Conservation (phyloP, 306 rosid species). For the Datisca glomerata region DNA sequence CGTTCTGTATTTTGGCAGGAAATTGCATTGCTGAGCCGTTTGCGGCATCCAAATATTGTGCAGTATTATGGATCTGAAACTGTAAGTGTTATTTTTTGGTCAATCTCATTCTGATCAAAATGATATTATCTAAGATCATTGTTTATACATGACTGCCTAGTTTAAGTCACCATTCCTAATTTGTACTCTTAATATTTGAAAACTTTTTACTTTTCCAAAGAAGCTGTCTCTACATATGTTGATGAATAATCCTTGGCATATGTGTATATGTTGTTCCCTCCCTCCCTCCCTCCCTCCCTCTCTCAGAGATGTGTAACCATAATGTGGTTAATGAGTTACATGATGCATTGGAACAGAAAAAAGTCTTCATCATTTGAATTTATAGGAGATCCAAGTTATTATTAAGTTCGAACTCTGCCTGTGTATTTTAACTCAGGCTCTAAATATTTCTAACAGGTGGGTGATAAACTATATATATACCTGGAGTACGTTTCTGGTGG, state of each 20-base stretch:
- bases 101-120: neutral
- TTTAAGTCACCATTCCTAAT: no score
- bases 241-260: no score
- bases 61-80: slow-evolving; percentile 81
- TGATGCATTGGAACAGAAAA: neutral
- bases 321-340: no score
- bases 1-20: slow-evolving; percentile 38
- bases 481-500: slow-evolving; percentile 93
- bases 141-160: no score
- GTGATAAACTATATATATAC: slow-evolving; percentile 33
- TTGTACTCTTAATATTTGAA: no score
- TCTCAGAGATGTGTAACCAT: no score
- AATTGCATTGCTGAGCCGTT: slow-evolving; percentile 72
- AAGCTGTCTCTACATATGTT: no score
- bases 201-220: no score
- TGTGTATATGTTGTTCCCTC: no score
- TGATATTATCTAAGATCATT: no score
- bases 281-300: no score
- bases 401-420: neutral
- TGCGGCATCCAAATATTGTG: slow-evolving; percentile 87
- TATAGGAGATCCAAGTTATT: neutral
- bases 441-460: slow-evolving; percentile 15
- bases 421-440: neutral
- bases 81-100: slow-evolving; percentile 29
- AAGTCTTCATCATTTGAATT: neutral